Base-by-base conservation (phyloP, 345 rosid genomes). In the Salix arbutifolia region DNA sequence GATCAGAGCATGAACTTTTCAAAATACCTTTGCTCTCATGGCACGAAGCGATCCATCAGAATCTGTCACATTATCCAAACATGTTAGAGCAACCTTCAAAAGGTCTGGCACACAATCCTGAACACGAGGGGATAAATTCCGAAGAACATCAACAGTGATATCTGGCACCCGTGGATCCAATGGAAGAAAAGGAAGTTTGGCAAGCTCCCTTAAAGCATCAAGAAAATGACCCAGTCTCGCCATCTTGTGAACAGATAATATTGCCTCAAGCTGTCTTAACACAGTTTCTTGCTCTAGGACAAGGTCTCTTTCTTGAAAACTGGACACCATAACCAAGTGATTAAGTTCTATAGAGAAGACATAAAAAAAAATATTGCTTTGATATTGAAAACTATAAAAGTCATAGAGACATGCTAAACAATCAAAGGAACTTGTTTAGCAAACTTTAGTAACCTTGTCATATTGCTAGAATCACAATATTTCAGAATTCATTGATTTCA, bases 201-300 rank as follows among this genome's bases (percentile, higher is more conserved):
- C 94, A 38, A 96, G 88, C 87, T 92, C 99, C 86, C 94, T 90
- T 66, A 96, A 82, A 67, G 96, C 92, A 87, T 94, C 99, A 64
- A 90, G 79, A 86, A 90, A 85, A 74, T 85, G 85, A 71, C 97
- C 96, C 56, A 73, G 79, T 78, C 88, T 94, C 16, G 81, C 91
- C 86, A 89, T 70, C 81, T 90, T 92, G 79, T 91, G 97, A 72
- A 92, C 80, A 33, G 95, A 88, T 78, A 96, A 85, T 81, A 92
- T 82, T 14, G 98, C 97, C 89, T 96, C 98, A 7, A 96, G 99
- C 87, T 96, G 97, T 84, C 99, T 91, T 82, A 96, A 80, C 44
- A 94, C 87, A 26, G 90, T 94, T 79, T 96, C 92, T 83, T 96
- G 98, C 87, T 91, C 97, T 84, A 88, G 72, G 76, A 91, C 94